Percentiles rank a stretch among this genome's conserved stretches.
phyloP scores from a whole-genome alignment of 495 filamentous ascomycete species.

The Coniosporium apollinis region DNA sequence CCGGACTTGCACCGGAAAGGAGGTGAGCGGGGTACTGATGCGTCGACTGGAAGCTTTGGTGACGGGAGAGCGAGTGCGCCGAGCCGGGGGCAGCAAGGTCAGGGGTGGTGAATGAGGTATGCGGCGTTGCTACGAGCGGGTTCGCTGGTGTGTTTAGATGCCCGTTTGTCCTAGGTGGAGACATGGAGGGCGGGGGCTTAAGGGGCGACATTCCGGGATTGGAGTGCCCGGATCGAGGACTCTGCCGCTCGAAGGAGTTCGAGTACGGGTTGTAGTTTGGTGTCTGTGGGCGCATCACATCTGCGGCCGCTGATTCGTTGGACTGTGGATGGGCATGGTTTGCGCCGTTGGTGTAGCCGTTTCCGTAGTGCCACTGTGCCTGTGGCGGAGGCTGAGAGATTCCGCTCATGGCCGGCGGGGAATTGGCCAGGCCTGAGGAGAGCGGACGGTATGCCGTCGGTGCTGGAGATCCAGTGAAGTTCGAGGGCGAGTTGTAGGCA shows the following conservation, averaged over 20 bases:
- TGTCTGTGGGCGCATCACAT: conserved; percentile 1
- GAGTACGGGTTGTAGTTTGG: conserved; percentile 2
- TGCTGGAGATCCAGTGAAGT: background rate
- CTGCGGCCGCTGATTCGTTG: background rate
- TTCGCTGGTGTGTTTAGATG: background rate
- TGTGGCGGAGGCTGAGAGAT: too few relatives aligned
- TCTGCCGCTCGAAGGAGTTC: conserved; percentile 1
- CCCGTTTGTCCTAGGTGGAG: background rate
- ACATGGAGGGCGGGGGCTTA: conserved; percentile 1
- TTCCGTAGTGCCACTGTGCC: too few relatives aligned
- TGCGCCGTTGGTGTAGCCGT: background rate
- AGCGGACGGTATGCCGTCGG: background rate
- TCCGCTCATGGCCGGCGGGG: too few relatives aligned
- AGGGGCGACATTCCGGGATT: background rate
- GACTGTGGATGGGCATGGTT: background rate
- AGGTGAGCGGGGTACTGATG: conserved; percentile 26
- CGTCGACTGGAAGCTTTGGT: conserved; percentile 2
- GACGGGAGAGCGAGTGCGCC: too few relatives aligned
- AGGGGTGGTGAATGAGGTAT: conserved; percentile 4
- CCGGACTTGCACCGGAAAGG: conserved; percentile 22
- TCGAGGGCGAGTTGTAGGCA: conserved; percentile 5
- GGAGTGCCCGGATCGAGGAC: conserved; percentile 1
- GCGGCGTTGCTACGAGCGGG: conserved; percentile 7
- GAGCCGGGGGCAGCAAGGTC: too few relatives aligned
- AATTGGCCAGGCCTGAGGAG: conserved; percentile 3